Evolutionary conservation across 495 filamentous ascomycete species (phyloP).

Genomic region (Hypoxylon fuscum): DNA sequence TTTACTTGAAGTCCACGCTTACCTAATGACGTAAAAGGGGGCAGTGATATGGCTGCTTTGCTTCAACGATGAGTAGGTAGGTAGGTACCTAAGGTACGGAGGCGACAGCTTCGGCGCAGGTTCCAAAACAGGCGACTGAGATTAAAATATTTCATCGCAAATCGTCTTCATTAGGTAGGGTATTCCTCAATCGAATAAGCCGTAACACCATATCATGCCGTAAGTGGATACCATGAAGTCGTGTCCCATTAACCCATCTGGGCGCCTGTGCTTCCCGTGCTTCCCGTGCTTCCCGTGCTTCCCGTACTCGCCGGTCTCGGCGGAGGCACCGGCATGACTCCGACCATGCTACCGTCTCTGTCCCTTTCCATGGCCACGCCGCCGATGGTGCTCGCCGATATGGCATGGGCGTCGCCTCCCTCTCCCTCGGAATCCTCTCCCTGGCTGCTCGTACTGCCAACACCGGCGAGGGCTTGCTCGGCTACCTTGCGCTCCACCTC

Average conservation of each 20-base stretch:
- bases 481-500: conserved; percentile 51
- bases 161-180: too few relatives aligned
- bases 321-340: conserved; percentile 45
- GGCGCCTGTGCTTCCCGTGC: conserved; percentile 41
- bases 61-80: too few relatives aligned
- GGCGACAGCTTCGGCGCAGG: too few relatives aligned
- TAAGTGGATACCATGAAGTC: not conserved
- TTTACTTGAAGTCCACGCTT: too few relatives aligned
- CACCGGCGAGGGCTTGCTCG: conserved; percentile 47
- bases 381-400: conserved; percentile 45
- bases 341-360: conserved; percentile 35
- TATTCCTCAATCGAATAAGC: conserved; percentile 22
- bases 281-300: conserved; percentile 52
- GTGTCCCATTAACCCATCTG: conserved; percentile 16
- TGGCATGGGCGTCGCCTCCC: conserved; percentile 31
- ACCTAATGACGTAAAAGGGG: too few relatives aligned
- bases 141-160: too few relatives aligned
- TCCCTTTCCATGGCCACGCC: conserved; percentile 59
- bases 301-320: conserved; percentile 54
- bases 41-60: too few relatives aligned
- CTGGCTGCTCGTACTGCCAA: conserved; percentile 39
- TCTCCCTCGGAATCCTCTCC: conserved; percentile 46
- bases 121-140: too few relatives aligned
- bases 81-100: too few relatives aligned
- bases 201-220: conserved; percentile 24